Conservation (phyloP, 1,284 basidiomycete species). For the Ustilago xerochloae region DNA sequence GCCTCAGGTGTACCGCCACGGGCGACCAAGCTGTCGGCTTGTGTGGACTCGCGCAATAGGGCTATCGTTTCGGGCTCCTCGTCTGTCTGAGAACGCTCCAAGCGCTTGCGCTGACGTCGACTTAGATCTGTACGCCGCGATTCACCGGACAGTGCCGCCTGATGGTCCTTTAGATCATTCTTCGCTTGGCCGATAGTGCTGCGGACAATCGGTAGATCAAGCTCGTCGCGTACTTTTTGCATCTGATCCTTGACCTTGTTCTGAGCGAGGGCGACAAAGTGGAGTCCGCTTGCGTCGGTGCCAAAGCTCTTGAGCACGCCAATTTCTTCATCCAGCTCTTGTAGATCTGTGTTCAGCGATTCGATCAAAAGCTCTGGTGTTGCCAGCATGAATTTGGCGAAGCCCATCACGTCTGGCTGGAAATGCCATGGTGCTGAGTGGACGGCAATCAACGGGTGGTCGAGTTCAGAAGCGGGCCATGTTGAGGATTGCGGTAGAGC, state of each 20-base stretch:
- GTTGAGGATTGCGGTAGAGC: conserved; percentile 89
- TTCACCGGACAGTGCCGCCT: conserved; percentile 34
- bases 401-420: conserved; percentile 87
- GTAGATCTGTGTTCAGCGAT: conserved; percentile 80
- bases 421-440: conserved; percentile 95
- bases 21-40: background rate
- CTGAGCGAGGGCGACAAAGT: conserved; percentile 81
- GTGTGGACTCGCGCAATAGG: background rate
- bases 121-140: conserved; percentile 39
- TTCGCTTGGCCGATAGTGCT: conserved; percentile 67
- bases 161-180: conserved; percentile 73
- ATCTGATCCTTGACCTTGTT: conserved; percentile 62
- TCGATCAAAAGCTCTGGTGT: conserved; percentile 80
- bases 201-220: conserved; percentile 54
- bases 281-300: conserved; percentile 80
- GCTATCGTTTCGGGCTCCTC: conserved; percentile 23
- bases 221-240: conserved; percentile 53
- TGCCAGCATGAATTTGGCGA: conserved; percentile 95
- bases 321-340: conserved; percentile 77
- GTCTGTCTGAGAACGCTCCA: conserved; percentile 46
- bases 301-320: conserved; percentile 69
- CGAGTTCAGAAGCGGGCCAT: conserved; percentile 76
- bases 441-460: conserved; percentile 77
- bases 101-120: conserved; percentile 46
- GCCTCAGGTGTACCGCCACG: conserved; percentile 32